Evolutionary conservation across 176 grass and related monocot species (phyloP).

Genomic region (Ensete ventricosum): DNA sequence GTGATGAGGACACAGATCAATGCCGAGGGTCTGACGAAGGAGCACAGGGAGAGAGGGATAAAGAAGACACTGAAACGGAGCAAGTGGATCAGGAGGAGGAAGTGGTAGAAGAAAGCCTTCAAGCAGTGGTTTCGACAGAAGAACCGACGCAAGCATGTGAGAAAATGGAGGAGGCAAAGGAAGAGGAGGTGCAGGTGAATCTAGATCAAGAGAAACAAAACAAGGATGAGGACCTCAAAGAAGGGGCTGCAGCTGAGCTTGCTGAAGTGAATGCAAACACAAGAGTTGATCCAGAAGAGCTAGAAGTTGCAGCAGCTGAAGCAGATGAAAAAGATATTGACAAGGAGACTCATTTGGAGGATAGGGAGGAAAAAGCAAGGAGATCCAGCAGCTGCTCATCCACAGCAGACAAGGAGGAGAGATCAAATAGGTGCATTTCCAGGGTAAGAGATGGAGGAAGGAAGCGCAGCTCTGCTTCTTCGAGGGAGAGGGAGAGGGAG

Average conservation of each 20-base stretch:
- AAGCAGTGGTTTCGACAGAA: conserved; percentile 12
- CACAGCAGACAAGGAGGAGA: conserved; percentile 48
- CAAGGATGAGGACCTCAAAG: not conserved
- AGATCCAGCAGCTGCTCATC: conserved; percentile 36
- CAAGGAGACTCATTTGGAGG: not conserved
- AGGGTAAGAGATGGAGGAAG: conserved; percentile 16
- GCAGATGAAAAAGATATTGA: not conserved
- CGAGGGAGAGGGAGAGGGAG: conserved; percentile 45
- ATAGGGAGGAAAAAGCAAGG: conserved; percentile 13
- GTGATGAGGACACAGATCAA: not conserved
- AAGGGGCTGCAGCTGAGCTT: conserved; percentile 3
- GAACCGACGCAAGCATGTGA: conserved; percentile 4
- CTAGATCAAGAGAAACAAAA: not conserved
- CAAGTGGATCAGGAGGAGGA: not conserved
- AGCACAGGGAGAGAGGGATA: conserved; percentile 12
- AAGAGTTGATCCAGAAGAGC: not conserved
- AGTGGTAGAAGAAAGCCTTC: conserved; percentile 11
- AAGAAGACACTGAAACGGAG: conserved; percentile 26
- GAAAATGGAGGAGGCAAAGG: not conserved
- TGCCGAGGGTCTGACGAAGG: conserved; percentile 17
- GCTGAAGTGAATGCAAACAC: not conserved
- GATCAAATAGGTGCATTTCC: conserved; percentile 19
- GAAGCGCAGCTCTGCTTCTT: conserved; percentile 29
- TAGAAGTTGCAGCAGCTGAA: not conserved
- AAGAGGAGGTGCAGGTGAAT: conserved; percentile 1